Base-by-base conservation (phyloP, 1,284 basidiomycete genomes). In the Puccinia novopanici region DNA sequence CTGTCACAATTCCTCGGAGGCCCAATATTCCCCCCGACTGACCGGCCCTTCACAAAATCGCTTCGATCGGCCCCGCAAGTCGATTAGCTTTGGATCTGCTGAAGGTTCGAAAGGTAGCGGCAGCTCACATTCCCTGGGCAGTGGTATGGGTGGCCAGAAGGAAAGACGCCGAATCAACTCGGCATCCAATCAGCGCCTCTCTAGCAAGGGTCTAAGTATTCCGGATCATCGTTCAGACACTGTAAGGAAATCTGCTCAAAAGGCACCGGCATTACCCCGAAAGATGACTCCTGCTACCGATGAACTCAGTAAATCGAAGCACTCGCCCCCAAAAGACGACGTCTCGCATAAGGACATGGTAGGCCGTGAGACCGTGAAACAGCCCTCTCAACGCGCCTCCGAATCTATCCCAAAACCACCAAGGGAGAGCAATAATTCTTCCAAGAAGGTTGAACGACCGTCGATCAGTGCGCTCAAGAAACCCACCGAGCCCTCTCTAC, bases 101-200 rank as follows among this genome's bases (percentile, higher is more conserved):
- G 75, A 67, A 55, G 75, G 59, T 10, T 45, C 37, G 10, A 42
- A 57, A 30, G 63, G 34, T 1, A 50, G 61, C 55, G 34, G 75
- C 59, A 76, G 75, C 45, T 50, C 75, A 50, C 57, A 50, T 24
- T 76, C 75, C 12, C 15, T 37, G 15, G 40, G 63, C 42, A 42
- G 63, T 67, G 13, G 19, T 37, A 27, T 61, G 24, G 57, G 57
- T 61, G 27, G 40, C 63, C 30, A n/a, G 13, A 37, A 8, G 13
- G 37, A 10, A 42, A 34, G n/a, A 13, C 63, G 27, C 2, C 30
- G 40, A 15, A 67, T 67, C 13, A 67, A 37, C 42, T 67, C 34
- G 30, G 34, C 24, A 12, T 61, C 57, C 30, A 6, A 61, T 61
- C 57, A 61, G 57, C 5, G 12, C 34, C 24, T 61, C 30, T 27